Conservation (phyloP, 139 green algal genomes). For the Micractinium conductrix region DNA sequence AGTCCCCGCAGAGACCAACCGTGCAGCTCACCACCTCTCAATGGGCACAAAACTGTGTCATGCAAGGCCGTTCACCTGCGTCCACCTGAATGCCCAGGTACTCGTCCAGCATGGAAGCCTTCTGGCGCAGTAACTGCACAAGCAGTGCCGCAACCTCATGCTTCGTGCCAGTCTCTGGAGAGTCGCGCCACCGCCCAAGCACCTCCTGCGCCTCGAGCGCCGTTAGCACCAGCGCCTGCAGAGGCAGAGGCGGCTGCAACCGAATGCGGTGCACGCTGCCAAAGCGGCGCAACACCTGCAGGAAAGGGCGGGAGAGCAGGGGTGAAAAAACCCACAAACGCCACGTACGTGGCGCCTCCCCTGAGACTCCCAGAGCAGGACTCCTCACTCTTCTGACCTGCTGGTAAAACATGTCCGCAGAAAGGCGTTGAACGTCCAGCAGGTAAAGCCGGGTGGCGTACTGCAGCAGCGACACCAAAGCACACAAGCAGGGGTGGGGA, state of each 20-base stretch:
- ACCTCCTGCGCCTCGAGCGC: slow-evolving; percentile 75
- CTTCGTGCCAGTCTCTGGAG: slow-evolving; percentile 51
- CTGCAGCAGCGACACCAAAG: too few species aligned
- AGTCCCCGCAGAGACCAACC: too few species aligned
- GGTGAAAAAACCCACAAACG: too few species aligned
- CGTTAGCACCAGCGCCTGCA: slow-evolving; percentile 67
- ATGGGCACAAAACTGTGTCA: too few species aligned
- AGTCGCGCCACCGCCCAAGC: slow-evolving; percentile 62
- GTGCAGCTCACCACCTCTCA: too few species aligned
- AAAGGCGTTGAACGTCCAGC: slow-evolving; percentile 67
- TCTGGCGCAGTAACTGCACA: slow-evolving; percentile 62
- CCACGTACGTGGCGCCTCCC: too few species aligned
- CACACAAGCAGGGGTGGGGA: too few species aligned
- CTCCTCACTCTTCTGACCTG: slow-evolving; percentile 49
- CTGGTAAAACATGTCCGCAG: slow-evolving; percentile 89
- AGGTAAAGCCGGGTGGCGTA: slow-evolving; percentile 87
- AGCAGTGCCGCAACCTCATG: slow-evolving; percentile 73
- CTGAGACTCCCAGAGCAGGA: neutral
- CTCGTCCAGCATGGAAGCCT: slow-evolving; percentile 72
- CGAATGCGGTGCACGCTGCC: slow-evolving; percentile 44
- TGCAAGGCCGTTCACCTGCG: neutral
- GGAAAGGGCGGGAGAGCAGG: neutral
- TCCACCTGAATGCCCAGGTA: slow-evolving; percentile 64
- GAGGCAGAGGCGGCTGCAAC: slow-evolving; percentile 54
- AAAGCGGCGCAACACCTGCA: slow-evolving; percentile 63